Percentiles rank a stretch among this genome's conserved stretches.
Evolutionary conservation across 108 stramenopile species (phyloP).

Genomic region (Nannochloropsis gaditana): DNA sequence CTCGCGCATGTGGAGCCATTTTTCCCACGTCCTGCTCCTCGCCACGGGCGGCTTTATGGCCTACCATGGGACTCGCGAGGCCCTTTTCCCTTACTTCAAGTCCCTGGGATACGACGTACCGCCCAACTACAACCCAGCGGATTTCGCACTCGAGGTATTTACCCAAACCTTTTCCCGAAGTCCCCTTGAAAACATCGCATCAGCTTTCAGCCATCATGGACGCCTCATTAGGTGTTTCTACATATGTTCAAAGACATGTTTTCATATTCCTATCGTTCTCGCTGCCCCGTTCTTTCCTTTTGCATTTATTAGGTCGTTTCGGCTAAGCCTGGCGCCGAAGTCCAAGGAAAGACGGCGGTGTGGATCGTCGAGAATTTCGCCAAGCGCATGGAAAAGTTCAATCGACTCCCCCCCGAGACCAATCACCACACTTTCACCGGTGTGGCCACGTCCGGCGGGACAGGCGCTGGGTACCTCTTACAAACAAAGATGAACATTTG

Average conservation of each 20-base stretch:
- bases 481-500: neutral
- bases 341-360: neutral
- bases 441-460: neutral
- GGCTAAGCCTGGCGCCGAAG: neutral
- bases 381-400: slow-evolving; percentile 15
- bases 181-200: no score
- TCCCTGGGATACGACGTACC: neutral
- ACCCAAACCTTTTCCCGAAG: no score
- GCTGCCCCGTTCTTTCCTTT: neutral
- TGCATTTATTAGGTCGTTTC: neutral
- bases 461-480: neutral
- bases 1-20: slow-evolving; percentile 11
- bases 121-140: slow-evolving; percentile 7
- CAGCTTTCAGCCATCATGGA: no score
- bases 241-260: neutral
- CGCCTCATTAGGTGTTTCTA: neutral
- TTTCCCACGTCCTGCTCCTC: neutral
- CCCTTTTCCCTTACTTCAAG: neutral
- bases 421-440: neutral
- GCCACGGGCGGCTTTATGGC: slow-evolving; percentile 2
- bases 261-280: neutral
- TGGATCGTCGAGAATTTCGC: slow-evolving; percentile 10
- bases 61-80: neutral
- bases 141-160: neutral
- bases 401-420: neutral